Conservation (phyloP, 805 yeast species). For the Starmera dryadoides region DNA sequence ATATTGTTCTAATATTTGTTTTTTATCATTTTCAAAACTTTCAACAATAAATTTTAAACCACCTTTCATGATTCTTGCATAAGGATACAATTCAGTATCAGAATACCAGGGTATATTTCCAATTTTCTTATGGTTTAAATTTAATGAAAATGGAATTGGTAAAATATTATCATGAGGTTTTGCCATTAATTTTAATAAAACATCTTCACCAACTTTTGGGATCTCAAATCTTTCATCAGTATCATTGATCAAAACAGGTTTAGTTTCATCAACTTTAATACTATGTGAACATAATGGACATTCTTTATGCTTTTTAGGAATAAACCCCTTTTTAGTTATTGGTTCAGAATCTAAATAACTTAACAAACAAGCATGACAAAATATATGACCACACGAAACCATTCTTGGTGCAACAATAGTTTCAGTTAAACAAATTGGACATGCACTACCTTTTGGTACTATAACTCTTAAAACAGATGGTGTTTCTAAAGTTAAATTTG, state of each 20-base stretch:
- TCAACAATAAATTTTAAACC: conserved; percentile 43
- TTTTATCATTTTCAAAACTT: conserved; percentile 55
- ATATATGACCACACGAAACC: conserved; percentile 91
- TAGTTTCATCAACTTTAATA: conserved; percentile 45
- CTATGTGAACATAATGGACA: conserved; percentile 77
- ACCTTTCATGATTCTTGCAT: conserved; percentile 66
- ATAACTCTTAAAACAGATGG: conserved; percentile 61
- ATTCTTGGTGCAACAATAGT: conserved; percentile 88
- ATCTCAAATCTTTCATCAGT: conserved; percentile 48
- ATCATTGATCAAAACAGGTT: conserved; percentile 51
- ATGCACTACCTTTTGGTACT: conserved; percentile 67
- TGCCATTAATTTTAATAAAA: conserved; percentile 59
- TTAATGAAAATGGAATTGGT: conserved; percentile 43
- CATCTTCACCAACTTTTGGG: conserved; percentile 51
- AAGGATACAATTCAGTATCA: conserved; percentile 34
- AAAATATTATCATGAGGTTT: conserved; percentile 35
- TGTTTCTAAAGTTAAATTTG: conserved; percentile 64
- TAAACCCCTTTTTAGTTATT: conserved; percentile 26
- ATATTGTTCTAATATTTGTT: conserved; percentile 39
- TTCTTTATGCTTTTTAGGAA: conserved; percentile 46
- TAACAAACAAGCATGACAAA: conserved; percentile 77
- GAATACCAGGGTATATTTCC: conserved; percentile 52
- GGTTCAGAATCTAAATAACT: conserved; percentile 55
- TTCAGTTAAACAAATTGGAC: conserved; percentile 88
- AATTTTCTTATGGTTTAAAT: conserved; percentile 26